These are phyloP conservation scores for Diddensiella santjacobensis DNA, from an alignment of 805 yeast species.

Conservation along the genomic window DNA sequence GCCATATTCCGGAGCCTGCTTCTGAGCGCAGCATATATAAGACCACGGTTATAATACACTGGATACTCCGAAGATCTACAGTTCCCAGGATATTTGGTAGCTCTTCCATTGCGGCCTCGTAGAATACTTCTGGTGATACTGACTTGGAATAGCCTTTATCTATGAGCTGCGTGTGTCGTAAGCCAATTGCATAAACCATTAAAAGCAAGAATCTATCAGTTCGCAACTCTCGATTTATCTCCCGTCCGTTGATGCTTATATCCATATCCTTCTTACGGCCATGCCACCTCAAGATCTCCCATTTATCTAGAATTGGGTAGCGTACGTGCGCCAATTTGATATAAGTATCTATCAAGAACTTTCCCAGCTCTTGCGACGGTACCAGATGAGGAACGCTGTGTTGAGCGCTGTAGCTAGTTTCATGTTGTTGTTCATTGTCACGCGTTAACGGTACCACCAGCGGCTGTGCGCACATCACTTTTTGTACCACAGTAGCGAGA, in stretches of 20 bases:
- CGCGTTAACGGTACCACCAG: constrained; percentile 6
- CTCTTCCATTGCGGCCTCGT: constrained; percentile 7
- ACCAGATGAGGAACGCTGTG: background rate
- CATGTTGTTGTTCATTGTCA: background rate
- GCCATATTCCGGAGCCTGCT: constrained; percentile 72
- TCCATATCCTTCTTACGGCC: background rate
- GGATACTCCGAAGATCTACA: constrained; percentile 5
- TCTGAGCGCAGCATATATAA: constrained; percentile 37
- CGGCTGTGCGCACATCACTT: constrained; percentile 9
- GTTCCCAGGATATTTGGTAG: background rate
- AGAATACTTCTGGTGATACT: constrained; percentile 6
- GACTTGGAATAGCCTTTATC: background rate
- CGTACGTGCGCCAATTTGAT: constrained; percentile 7
- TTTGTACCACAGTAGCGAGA: constrained; percentile 11
- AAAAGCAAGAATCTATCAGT: constrained; percentile 4
- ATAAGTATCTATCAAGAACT: constrained; percentile 1
- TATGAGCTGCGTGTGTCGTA: constrained; percentile 4
- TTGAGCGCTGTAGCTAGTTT: background rate
- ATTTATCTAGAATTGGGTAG: constrained; percentile 7
- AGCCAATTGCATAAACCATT: constrained; percentile 13
- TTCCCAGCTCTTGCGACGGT: constrained; percentile 6
- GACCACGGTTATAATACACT: constrained; percentile 7
- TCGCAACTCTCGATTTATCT: background rate
- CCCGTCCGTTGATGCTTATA: no score
- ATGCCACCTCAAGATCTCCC: constrained; percentile 1